Base-by-base conservation (phyloP, 345 rosid genomes). In the Euclidium syriacum region DNA sequence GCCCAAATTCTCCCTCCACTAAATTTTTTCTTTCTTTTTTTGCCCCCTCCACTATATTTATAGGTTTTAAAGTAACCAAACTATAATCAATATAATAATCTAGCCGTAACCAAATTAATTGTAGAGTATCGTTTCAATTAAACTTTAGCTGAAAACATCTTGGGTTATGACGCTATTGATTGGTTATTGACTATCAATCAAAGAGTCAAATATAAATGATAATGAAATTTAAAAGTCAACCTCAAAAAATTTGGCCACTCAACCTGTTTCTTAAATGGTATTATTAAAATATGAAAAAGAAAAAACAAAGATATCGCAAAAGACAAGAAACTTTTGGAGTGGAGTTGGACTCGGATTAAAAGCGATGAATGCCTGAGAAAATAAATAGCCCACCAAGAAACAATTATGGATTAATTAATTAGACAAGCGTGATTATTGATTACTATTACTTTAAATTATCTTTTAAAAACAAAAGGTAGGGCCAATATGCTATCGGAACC, bases 261-360 rank as follows among this genome's bases (percentile, higher is more conserved):
- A 70, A 34, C 24, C 29, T 53, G 11, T 55, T 38, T 53, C 7
- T 17, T 50, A 43, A 70, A 35, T 52, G 3, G 3, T 63, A 54
- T 49, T 57, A 57, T 6, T 64, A 64, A 57, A 64, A 64, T 62
- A 56, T 64, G 35, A 10, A 35, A 41, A 64, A 56, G 38, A 41
- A 20, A 18, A 15, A 22, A 29, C 53, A 48, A 62, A 34, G 58
- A 56, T 62, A 48, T 46, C 57, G 20, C 63, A 71, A 64, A 71
- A 64, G 75, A 71, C 75, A 71, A 71, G 40, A 71, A 71, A 71
- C 75, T 71, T 71, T 64, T 40, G 70, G 68, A 71, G 75, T 71
- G 75, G 75, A 57, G 42, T 71, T 64, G 49, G 75, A 71, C 40
- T 71, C 70, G 65, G 75, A 71, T 71, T 64, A 64, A 49, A 71